phyloP scores from a whole-genome alignment of 352 stramenopile genomes.

The Aphanomyces astaci region DNA sequence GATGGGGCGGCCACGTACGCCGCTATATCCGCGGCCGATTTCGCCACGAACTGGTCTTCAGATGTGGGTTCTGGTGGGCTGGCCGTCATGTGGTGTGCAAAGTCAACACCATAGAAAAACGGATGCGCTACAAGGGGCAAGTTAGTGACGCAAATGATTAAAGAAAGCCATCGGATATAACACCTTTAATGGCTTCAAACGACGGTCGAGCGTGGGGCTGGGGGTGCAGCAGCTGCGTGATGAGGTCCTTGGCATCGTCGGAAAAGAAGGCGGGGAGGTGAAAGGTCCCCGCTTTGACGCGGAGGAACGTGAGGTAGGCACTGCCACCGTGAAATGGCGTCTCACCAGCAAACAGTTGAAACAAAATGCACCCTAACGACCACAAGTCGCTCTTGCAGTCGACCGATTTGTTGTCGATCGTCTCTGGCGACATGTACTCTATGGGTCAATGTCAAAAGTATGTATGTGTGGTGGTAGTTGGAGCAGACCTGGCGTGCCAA shows the following conservation, averaged over 20 bases:
- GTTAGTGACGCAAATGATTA: constrained; percentile 8
- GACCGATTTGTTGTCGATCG: constrained; percentile 71
- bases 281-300: constrained; percentile 53
- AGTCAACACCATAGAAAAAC: constrained; percentile 67
- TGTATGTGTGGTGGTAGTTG: neutral
- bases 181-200: constrained; percentile 53
- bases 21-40: neutral
- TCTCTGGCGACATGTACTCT: constrained; percentile 84
- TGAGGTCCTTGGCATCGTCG: constrained; percentile 48
- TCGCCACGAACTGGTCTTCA: constrained; percentile 2
- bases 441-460: neutral
- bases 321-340: constrained; percentile 72
- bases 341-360: constrained; percentile 68
- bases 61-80: constrained; percentile 24
- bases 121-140: constrained; percentile 38
- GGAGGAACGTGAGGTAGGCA: constrained; percentile 72
- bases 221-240: constrained; percentile 44
- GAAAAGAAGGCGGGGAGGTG: constrained; percentile 57
- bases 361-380: constrained; percentile 70
- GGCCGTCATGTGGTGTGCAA: constrained; percentile 45
- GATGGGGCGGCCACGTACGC: neutral
- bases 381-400: constrained; percentile 57
- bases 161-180: constrained; percentile 1
- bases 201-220: constrained; percentile 34
- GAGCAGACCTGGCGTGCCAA: constrained; percentile 50